Conservation (phyloP, 345 rosid species). For the Salix purpurea region DNA sequence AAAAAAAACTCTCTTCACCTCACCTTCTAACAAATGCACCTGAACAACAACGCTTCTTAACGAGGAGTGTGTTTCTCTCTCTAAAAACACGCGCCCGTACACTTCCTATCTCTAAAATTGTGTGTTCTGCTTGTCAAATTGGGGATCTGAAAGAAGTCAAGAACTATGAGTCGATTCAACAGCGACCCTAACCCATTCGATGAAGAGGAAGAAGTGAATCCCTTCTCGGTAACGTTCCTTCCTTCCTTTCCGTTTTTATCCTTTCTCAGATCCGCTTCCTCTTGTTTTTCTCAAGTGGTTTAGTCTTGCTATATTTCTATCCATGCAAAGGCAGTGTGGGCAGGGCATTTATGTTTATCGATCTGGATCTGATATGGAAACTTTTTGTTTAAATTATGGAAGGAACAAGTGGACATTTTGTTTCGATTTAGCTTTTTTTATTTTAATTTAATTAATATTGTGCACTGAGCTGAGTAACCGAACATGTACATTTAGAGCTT, state of each 20-base stretch:
- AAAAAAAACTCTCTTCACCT: not conserved
- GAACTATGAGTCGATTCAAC: slow-evolving; percentile 65
- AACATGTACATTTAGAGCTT: not conserved
- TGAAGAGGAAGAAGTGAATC: slow-evolving; percentile 88
- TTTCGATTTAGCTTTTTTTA: not conserved
- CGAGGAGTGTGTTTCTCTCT: not conserved
- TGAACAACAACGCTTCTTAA: not conserved
- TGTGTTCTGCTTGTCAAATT: not conserved
- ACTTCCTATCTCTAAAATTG: not conserved
- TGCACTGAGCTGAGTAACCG: not conserved
- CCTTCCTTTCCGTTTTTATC: not conserved
- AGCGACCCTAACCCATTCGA: slow-evolving; percentile 88
- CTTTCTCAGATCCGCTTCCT: slow-evolving; percentile 30
- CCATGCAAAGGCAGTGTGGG: not conserved
- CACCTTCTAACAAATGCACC: not conserved
- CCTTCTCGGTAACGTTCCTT: slow-evolving; percentile 64
- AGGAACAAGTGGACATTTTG: not conserved
- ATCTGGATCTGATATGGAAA: not conserved
- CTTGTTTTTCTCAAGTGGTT: not conserved
- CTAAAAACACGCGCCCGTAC: not conserved
- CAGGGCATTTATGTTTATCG: not conserved
- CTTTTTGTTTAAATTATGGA: not conserved
- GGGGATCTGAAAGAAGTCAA: slow-evolving; percentile 30
- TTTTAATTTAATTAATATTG: not conserved
- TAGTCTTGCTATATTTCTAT: not conserved